phyloP scores from a whole-genome alignment of 2,329 filamentous ascomycete genomes.

The Colletotrichum coccodes region DNA sequence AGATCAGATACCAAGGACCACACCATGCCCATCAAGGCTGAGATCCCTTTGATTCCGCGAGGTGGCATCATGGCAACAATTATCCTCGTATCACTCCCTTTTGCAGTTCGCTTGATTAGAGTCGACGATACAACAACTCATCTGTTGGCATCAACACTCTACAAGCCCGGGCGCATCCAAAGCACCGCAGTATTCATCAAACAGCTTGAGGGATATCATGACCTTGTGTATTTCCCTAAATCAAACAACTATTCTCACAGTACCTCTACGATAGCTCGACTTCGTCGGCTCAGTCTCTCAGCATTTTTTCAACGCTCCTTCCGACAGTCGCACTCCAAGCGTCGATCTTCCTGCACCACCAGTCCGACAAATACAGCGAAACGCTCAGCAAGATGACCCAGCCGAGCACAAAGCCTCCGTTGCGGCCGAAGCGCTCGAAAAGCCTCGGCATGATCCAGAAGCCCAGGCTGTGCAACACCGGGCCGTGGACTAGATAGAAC shows the following conservation, averaged over 20 bases:
- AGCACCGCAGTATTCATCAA: background rate
- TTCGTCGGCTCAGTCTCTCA: background rate
- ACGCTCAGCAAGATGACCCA: conserved; percentile 43
- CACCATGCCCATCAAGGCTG: no score
- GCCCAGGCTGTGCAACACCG: conserved; percentile 40
- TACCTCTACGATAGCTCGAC: background rate
- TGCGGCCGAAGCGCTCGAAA: conserved; percentile 47
- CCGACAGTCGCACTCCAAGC: conserved; percentile 49
- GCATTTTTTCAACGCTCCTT: conserved; percentile 47
- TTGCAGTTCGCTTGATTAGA: no score
- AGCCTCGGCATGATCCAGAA: conserved; percentile 50
- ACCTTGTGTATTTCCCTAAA: background rate
- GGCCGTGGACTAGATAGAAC: conserved; percentile 51
- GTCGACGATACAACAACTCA: no score
- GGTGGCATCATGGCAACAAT: no score
- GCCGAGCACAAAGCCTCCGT: conserved; percentile 43
- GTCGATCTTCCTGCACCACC: conserved; percentile 49
- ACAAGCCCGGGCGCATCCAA: no score
- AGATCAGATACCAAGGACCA: no score
- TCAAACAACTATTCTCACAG: background rate
- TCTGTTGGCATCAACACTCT: no score
- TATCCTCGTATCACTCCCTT: no score
- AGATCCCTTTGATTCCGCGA: no score
- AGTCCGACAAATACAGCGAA: conserved; percentile 46
- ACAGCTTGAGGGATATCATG: background rate